A percentile compares a stretch with the other conserved stretches of the same genome.
These are phyloP conservation scores for Kwoniella botswanensis DNA, from an alignment of 768 basidiomycete species.

Conservation along the genomic window DNA sequence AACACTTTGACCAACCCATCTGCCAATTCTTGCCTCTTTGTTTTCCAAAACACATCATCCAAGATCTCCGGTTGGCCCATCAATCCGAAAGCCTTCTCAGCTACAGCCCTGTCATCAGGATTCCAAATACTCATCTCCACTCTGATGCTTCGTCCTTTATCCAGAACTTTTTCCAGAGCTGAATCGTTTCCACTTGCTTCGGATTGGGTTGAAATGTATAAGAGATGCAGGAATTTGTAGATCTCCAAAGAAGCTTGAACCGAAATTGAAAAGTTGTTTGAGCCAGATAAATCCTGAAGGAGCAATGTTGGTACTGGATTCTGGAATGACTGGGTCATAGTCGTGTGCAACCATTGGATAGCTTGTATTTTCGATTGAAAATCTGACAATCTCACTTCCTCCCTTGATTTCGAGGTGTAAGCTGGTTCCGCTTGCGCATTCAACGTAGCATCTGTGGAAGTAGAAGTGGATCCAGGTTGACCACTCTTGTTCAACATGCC, in stretches of 20 bases:
- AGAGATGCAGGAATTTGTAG: constrained; percentile 12
- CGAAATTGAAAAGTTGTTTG: not conserved
- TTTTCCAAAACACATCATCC: constrained; percentile 65
- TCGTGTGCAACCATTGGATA: not conserved
- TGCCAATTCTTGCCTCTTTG: constrained; percentile 69
- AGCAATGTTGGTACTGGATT: not conserved
- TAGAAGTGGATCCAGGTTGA: not conserved
- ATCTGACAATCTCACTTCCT: constrained; percentile 3
- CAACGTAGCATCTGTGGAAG: constrained; percentile 60
- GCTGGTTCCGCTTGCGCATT: not conserved
- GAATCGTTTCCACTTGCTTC: not conserved
- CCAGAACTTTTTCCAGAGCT: not conserved
- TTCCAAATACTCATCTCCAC: not conserved
- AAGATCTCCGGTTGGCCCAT: not conserved
- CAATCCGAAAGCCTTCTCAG: constrained; percentile 20
- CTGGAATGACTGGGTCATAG: constrained; percentile 5
- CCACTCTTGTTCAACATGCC: constrained; percentile 56
- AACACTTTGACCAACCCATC: constrained; percentile 71
- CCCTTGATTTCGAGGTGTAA: not conserved
- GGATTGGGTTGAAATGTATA: not conserved
- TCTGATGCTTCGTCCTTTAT: constrained; percentile 5
- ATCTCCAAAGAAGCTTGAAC: not conserved
- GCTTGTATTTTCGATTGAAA: constrained; percentile 9
- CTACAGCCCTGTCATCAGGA: not conserved
- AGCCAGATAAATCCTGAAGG: not conserved